phyloP scores from a whole-genome alignment of 345 rosid species.

The Aethionema arabicum region DNA sequence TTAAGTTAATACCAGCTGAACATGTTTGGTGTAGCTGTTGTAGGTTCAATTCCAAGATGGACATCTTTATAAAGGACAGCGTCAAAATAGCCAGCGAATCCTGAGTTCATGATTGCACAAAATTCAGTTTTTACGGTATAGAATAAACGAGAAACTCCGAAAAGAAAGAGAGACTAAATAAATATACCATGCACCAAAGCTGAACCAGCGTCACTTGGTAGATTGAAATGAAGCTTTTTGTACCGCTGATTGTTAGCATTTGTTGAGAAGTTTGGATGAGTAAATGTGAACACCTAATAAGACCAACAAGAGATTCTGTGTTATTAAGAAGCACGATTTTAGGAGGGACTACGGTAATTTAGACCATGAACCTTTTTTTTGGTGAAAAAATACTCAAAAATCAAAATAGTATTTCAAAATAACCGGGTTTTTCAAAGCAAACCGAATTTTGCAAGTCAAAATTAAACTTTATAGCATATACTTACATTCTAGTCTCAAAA shows the following conservation, averaged over 20 bases:
- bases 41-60: constrained; percentile 95
- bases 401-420: too few species aligned
- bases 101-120: constrained; percentile 31
- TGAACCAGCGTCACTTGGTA: constrained; percentile 73
- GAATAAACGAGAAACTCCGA: constrained; percentile 12
- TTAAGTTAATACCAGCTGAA: constrained; percentile 81
- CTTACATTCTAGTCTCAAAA: too few species aligned
- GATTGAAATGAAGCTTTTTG: constrained; percentile 69
- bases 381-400: too few species aligned
- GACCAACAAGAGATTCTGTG: constrained; percentile 7
- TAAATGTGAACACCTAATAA: constrained; percentile 79
- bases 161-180: constrained; percentile 4
- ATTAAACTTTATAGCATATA: too few species aligned
- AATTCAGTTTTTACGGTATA: constrained; percentile 8
- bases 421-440: too few species aligned
- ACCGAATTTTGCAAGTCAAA: too few species aligned
- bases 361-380: too few species aligned
- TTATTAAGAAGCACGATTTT: not conserved
- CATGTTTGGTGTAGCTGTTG: constrained; percentile 93
- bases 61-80: constrained; percentile 89
- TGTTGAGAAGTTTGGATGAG: constrained; percentile 70
- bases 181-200: constrained; percentile 83
- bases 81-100: constrained; percentile 95
- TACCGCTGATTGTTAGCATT: constrained; percentile 70
- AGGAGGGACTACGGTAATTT: too few species aligned